Evolutionary conservation across 164 flowering plant species (phyloP), one percentile per base, ranked within the genome.

Genomic region (Kalanchoe fedtschenkoi): DNA sequence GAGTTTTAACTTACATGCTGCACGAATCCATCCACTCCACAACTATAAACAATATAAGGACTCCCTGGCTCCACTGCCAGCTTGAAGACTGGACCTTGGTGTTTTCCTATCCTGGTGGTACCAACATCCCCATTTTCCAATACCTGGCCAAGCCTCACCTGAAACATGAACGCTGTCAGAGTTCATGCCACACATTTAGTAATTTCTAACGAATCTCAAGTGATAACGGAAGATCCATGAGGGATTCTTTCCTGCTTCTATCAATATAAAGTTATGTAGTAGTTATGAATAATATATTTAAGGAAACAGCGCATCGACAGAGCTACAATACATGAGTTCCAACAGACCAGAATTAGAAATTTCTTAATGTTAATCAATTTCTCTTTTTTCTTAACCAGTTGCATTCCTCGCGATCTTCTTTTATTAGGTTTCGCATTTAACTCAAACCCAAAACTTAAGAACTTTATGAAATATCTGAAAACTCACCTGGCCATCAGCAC

Each of bases 61-160:
- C 87, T 87, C 63, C 90, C 95, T 34, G 95, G 88, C 67, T 87
- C 90, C 61, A 87, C 66, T 10, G 88, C 90, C 62, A 85, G 78
- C 51, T 78, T 80, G 70, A 82, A 78, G 9, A 78, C 86, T 57
- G 78, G 72, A 5, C 85, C 89, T 58, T 69, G 75, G 66, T 85
- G 95, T 72, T 77, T 74, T 17, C 79, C 85, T 55, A 87, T 68
- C 55, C 62, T 74, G 77, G 72, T 77, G 14, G 88, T 85, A 34
- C 77, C 71, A 11, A 85, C 84, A 16, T 19, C 56, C 10, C 90
- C 88, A 71, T 66, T 70, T 42, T 78, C 86, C 63, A 69, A 53
- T 42, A 85, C 47, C 62, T 75, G 70, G 22, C 83, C 86, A 57
- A 79, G 77, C 71, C 87, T 79, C 43, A 85, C 87, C 91, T 87